Conservation (phyloP, 768 basidiomycete genomes). For the Suillus lakei region DNA sequence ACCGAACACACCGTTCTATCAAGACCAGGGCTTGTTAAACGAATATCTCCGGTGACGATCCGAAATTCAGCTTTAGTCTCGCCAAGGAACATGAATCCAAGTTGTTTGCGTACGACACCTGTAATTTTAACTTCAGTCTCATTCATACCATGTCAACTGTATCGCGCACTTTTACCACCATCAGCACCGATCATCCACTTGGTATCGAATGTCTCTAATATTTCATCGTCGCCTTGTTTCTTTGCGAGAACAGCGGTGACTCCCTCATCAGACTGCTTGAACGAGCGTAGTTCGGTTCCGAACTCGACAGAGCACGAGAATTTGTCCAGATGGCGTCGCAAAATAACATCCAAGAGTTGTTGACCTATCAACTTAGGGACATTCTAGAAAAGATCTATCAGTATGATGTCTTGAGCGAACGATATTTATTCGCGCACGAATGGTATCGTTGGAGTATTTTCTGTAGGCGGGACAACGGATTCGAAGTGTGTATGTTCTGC, state of each 20-base stretch:
- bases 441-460: conserved; percentile 30
- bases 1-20: conserved; percentile 37
- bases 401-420: background rate
- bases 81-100: conserved; percentile 21
- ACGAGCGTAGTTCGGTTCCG: conserved; percentile 35
- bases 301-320: conserved; percentile 35
- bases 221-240: conserved; percentile 14
- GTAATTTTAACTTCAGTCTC: background rate
- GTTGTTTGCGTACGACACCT: conserved; percentile 12
- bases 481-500: conserved; percentile 7
- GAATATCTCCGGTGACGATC: conserved; percentile 39
- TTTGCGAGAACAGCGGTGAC: conserved; percentile 27
- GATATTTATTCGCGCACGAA: conserved; percentile 24
- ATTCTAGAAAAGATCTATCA: conserved; percentile 7
- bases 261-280: conserved; percentile 38
- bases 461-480: conserved; percentile 20
- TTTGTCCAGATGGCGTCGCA: conserved; percentile 6
- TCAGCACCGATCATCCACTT: conserved; percentile 18
- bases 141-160: background rate
- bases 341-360: conserved; percentile 31
- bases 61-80: conserved; percentile 33
- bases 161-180: conserved; percentile 16
- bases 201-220: conserved; percentile 3
- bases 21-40: conserved; percentile 40
- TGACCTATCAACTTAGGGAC: conserved; percentile 14